phyloP scores from a whole-genome alignment of 78 protist species.

The Fonticula alba region DNA sequence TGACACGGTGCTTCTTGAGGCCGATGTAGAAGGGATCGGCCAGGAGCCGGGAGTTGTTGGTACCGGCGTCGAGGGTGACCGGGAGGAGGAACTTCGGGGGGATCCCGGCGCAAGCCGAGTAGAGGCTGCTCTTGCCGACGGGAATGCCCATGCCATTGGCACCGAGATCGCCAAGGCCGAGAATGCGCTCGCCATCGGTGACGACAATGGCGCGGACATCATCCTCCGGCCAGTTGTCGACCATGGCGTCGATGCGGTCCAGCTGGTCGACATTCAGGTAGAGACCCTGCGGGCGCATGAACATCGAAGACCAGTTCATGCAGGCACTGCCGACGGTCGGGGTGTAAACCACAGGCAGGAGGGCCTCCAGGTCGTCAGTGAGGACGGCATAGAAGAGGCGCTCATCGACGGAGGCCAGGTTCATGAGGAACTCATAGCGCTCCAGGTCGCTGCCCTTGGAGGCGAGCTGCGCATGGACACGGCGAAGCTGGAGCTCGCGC shows the following conservation, averaged over 20 bases:
- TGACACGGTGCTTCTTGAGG: constrained; percentile 21
- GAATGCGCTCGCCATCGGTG: constrained; percentile 87
- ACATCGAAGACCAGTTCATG: constrained; percentile 22
- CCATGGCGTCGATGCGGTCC: constrained; percentile 33
- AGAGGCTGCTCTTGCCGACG: constrained; percentile 77
- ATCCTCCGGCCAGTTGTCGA: constrained; percentile 38
- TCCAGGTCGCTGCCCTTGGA: too few relatives aligned
- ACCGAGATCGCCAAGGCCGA: constrained; percentile 95
- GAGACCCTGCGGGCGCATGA: constrained; percentile 37
- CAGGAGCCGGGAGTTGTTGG: constrained; percentile 52
- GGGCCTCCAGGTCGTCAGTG: constrained; percentile 41
- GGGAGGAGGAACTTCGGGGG: constrained; percentile 32
- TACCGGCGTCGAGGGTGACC: constrained; percentile 86
- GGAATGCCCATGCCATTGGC: constrained; percentile 19
- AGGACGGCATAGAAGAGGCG: too few relatives aligned
- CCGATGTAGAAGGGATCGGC: constrained; percentile 79
- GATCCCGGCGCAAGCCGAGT: constrained; percentile 67
- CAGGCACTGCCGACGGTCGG: constrained; percentile 88
- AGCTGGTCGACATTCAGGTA: constrained; percentile 39
- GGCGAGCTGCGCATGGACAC: too few relatives aligned
- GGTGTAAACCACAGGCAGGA: constrained; percentile 70
- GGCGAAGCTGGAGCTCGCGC: too few relatives aligned
- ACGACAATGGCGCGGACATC: constrained; percentile 60
- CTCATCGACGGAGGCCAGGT: too few relatives aligned
- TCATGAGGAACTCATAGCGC: too few relatives aligned